These are phyloP conservation scores for Sporothrix luriei DNA, from an alignment of 2,329 filamentous ascomycete genomes.

Conservation along the genomic window DNA sequence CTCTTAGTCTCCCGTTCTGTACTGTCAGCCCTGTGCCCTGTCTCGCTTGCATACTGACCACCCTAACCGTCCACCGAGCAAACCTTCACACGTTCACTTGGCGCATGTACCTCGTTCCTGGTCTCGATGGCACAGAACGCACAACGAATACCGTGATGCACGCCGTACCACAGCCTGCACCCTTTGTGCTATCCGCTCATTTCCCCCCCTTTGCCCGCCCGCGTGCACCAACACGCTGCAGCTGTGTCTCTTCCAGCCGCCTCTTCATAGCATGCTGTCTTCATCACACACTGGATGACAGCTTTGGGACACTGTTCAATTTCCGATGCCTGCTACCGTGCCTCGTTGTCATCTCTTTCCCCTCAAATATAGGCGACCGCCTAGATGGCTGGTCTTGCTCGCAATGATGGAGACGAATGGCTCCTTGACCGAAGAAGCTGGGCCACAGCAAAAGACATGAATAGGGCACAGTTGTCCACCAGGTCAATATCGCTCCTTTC, in stretches of 20 bases:
- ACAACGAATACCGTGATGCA: neutral
- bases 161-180: slow-evolving; percentile 2
- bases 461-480: neutral
- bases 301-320: neutral
- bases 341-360: neutral
- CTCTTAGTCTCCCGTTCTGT: neutral
- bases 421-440: too few species aligned
- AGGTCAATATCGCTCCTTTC: too few species aligned
- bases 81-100: slow-evolving; percentile 8
- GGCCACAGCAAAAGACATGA: too few species aligned
- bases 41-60: neutral
- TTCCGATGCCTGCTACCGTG: neutral
- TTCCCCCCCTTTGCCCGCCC: neutral
- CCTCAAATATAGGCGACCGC: too few species aligned
- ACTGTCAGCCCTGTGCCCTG: neutral
- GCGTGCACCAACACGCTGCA: neutral
- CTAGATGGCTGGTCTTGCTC: neutral
- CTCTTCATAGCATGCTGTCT: neutral
- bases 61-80: neutral
- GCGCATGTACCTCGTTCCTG: neutral
- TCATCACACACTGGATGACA: neutral
- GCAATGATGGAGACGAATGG: neutral
- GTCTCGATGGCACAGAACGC: neutral
- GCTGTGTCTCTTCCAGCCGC: neutral
- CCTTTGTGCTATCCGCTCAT: neutral